phyloP scores from a whole-genome alignment of 805 yeast genomes.

The Candida parachauliodes region DNA sequence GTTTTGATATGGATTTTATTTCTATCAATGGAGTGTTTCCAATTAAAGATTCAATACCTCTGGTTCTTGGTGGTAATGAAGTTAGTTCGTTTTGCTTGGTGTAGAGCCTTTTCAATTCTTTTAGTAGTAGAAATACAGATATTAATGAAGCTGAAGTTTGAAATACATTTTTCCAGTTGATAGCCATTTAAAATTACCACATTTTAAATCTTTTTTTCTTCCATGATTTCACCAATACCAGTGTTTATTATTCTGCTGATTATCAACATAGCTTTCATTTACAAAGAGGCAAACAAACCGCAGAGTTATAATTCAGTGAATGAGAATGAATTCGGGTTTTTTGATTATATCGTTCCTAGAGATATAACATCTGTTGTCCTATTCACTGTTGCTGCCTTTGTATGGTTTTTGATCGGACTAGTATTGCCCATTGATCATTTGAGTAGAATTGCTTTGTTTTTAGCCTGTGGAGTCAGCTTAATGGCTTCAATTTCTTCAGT shows the following conservation, averaged over 20 bases:
- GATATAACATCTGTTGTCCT: slow-evolving; percentile 1
- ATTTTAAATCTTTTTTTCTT: neutral
- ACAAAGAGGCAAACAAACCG: slow-evolving; percentile 3
- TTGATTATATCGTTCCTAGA: slow-evolving; percentile 1
- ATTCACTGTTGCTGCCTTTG: slow-evolving; percentile 3
- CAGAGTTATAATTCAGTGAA: neutral
- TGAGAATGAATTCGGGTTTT: neutral
- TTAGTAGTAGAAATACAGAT: slow-evolving; percentile 8
- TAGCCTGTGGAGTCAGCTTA: slow-evolving; percentile 2
- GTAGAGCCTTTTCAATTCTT: slow-evolving; percentile 6
- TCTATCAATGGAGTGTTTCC: slow-evolving; percentile 88
- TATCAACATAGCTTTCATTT: neutral
- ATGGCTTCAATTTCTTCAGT: neutral
- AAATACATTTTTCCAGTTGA: slow-evolving; percentile 11
- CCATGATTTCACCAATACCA: slow-evolving; percentile 1
- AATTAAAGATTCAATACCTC: slow-evolving; percentile 74
- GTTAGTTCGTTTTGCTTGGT: slow-evolving; percentile 9
- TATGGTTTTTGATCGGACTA: slow-evolving; percentile 3
- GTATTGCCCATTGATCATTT: slow-evolving; percentile 2
- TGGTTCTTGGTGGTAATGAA: slow-evolving; percentile 24
- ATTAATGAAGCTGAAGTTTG: slow-evolving; percentile 12
- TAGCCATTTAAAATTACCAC: neutral
- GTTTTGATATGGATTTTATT: slow-evolving; percentile 62
- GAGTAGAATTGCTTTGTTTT: slow-evolving; percentile 1
- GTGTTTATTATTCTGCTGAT: neutral